Evolutionary conservation across 2,329 filamentous ascomycete species (phyloP), one percentile per base, ranked within the genome.

Genomic region (Uncinocarpus reesii): DNA sequence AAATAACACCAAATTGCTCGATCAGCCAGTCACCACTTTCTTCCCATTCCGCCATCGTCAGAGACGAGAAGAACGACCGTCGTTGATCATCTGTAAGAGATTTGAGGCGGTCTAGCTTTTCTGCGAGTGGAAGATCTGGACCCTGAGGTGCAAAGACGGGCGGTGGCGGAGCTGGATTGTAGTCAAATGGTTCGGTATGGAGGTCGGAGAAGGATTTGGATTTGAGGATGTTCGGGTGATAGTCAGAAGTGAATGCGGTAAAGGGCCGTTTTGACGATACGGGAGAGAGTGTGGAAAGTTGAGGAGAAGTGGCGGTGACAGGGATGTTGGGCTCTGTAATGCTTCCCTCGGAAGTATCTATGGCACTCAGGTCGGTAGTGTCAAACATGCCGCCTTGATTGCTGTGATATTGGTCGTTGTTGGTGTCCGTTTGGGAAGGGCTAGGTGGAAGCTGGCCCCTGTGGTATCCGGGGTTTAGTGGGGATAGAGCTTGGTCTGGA

Each of bases 21-120:
- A 81, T 66, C 38, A 82, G 72, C 70, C 78, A 76, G 49, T 79
- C 75, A 2, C 79, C 79, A 18, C 77, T 75, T 38, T 78, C 71
- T 61, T 81, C 79, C 76, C 79, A 81, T 52, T 80, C 71, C 2
- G 68, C 61, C 13, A 79, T 69, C 0, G 66, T 62, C 34, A 81
- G 65, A 7, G 68, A 70, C 1, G 65, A 62, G 53, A 82, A 73
- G 59, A 80, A 78, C 0, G 62, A 55, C 2, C 60, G 59, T 51
- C 78, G 74, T 2, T 71, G 64, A 21, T 62, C 43, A 1, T 62
- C 60, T 18, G 63, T 57, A 11, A 68, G 59, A 3, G 53, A 58
- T 23, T 69, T 56, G 18, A 71, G 59, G 20, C 65, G 58, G 8
- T 60, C 58, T 7, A 71, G 59, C 32, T 64, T 67, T 35, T 67